Evolutionary conservation across 148 eudicot species (phyloP).

Genomic region (Salicornia ramosissima): DNA sequence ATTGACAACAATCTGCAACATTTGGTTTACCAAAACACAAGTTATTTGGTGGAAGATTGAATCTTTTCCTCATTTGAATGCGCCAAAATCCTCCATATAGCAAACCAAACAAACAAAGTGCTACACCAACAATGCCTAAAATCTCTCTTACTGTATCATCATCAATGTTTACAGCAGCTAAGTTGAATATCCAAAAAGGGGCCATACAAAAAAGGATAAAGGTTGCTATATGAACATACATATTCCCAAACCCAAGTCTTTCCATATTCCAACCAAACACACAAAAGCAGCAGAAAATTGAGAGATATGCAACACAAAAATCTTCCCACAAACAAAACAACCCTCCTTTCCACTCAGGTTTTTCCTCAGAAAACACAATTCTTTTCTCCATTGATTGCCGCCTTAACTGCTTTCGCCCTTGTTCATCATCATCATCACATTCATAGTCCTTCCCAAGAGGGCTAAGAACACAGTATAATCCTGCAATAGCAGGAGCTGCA

Average conservation of each 20-base stretch:
- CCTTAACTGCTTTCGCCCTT: constrained; percentile 41
- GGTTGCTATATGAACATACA: constrained; percentile 94
- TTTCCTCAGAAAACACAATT: constrained; percentile 60
- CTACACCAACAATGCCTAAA: constrained; percentile 63
- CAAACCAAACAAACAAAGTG: constrained; percentile 76
- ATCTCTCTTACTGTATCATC: constrained; percentile 53
- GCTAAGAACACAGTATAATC: constrained; percentile 67
- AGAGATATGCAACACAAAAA: constrained; percentile 66
- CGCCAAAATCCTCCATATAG: constrained; percentile 98
- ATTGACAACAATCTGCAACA: constrained; percentile 61
- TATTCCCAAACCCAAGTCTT: constrained; percentile 92
- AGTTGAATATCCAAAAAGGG: constrained; percentile 83
- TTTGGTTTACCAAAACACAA: constrained; percentile 65
- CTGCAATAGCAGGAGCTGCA: constrained; percentile 81
- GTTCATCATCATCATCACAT: constrained; percentile 50
- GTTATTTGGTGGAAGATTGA: constrained; percentile 52
- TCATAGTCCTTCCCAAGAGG: constrained; percentile 88
- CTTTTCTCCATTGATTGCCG: constrained; percentile 44
- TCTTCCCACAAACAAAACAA: constrained; percentile 81
- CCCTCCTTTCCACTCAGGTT: constrained; percentile 78
- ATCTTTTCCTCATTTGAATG: constrained; percentile 80
- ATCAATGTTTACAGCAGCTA: constrained; percentile 85
- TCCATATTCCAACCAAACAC: constrained; percentile 98
- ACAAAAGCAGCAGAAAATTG: constrained; percentile 79
- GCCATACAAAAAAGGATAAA: constrained; percentile 82